Conservation (phyloP, 176 grass and related monocot species). For the Cenchrus americanus region DNA sequence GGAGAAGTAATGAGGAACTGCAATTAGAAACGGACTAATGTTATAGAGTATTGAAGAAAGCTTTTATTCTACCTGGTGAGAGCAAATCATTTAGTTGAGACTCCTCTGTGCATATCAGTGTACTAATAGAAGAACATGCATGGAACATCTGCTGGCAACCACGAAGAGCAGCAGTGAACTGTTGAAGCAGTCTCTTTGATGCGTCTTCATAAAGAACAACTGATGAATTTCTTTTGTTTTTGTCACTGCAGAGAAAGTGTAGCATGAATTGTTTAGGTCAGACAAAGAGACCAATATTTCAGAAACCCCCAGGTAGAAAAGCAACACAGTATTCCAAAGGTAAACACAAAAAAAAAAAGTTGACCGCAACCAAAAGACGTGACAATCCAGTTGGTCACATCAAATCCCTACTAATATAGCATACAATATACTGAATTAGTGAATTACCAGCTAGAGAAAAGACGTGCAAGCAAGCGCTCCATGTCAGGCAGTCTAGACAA, state of each 20-base stretch:
- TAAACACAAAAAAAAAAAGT: conserved; percentile 29
- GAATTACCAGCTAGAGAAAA: conserved; percentile 88
- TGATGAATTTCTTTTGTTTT: conserved; percentile 62
- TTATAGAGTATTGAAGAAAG: conserved; percentile 37
- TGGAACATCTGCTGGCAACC: conserved; percentile 86
- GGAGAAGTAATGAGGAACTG: conserved; percentile 5
- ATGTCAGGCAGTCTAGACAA: conserved; percentile 81
- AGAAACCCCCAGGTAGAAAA: conserved; percentile 27
- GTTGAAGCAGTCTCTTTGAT: conserved; percentile 86
- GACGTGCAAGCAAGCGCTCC: conserved; percentile 85
- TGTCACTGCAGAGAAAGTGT: conserved; percentile 55
- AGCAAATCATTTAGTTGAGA: conserved; percentile 84
- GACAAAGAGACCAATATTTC: conserved; percentile 8
- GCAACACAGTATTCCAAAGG: not conserved
- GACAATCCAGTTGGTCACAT: conserved; percentile 23
- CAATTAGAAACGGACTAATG: not conserved
- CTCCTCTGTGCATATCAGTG: conserved; percentile 45
- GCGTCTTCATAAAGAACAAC: conserved; percentile 95
- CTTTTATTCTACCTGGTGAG: conserved; percentile 63
- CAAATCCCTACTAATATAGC: conserved; percentile 21
- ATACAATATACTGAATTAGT: conserved; percentile 43
- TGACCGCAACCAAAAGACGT: conserved; percentile 25
- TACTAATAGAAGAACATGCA: conserved; percentile 67
- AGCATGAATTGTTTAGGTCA: conserved; percentile 21
- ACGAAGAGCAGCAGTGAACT: conserved; percentile 75